phyloP scores from a whole-genome alignment of 768 basidiomycete genomes.

The Butyriboletus loyo region DNA sequence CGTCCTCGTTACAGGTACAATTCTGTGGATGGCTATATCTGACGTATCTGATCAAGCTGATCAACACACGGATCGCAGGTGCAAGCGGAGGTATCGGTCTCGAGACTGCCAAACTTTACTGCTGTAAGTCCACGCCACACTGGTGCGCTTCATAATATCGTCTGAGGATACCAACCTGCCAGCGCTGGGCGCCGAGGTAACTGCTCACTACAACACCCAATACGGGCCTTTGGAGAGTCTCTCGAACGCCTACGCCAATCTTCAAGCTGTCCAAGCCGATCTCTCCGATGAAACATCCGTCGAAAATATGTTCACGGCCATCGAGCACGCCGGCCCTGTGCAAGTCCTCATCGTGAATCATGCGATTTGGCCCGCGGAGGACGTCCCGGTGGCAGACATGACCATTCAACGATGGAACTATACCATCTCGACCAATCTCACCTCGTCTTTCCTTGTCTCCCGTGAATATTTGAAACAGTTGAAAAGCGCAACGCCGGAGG shows the following conservation, averaged over 20 bases:
- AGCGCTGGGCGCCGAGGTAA: constrained; percentile 72
- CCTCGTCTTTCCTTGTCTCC: constrained; percentile 64
- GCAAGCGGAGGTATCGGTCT: constrained; percentile 77
- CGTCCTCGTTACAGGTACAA: constrained; percentile 63
- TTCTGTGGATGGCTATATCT: not conserved
- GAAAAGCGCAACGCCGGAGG: constrained; percentile 32
- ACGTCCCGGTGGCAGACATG: constrained; percentile 55
- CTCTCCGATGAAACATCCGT: constrained; percentile 58
- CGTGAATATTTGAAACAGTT: constrained; percentile 56
- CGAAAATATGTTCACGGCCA: constrained; percentile 42
- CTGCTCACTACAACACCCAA: constrained; percentile 68
- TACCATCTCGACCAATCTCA: constrained; percentile 62
- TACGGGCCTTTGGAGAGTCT: constrained; percentile 41
- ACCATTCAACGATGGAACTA: constrained; percentile 59
- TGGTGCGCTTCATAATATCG: not conserved
- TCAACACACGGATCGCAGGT: constrained; percentile 37
- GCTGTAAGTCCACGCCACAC: constrained; percentile 37
- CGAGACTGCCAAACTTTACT: constrained; percentile 54
- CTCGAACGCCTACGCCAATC: constrained; percentile 30
- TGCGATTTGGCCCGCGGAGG: constrained; percentile 45
- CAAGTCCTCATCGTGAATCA: constrained; percentile 65
- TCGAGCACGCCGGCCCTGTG: constrained; percentile 43
- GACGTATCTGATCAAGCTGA: not conserved
- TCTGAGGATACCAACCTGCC: not conserved
- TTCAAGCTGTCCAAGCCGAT: constrained; percentile 50